These are phyloP conservation scores for Scutellaria minor DNA, from an alignment of 257 asterid species.

Conservation along the genomic window DNA sequence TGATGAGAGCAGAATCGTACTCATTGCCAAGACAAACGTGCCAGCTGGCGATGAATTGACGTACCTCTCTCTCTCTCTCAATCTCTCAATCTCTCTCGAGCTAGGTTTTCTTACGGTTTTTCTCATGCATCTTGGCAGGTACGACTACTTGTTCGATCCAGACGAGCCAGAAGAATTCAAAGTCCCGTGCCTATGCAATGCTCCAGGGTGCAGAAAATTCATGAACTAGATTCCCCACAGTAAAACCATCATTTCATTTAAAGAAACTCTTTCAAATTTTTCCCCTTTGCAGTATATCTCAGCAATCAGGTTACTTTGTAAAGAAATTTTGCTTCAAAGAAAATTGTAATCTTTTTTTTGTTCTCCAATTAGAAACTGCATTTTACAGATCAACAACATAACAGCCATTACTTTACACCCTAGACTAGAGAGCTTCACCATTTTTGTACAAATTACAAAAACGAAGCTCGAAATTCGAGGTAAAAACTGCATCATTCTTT, in stretches of 20 bases:
- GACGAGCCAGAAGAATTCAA: slow-evolving; percentile 86
- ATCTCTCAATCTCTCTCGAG: slow-evolving; percentile 30
- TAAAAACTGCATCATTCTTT: slow-evolving; percentile 26
- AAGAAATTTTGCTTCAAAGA: slow-evolving; percentile 32
- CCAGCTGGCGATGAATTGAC: slow-evolving; percentile 94
- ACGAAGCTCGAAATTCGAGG: slow-evolving; percentile 13
- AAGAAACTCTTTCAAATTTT: slow-evolving; percentile 44
- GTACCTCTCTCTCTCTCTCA: slow-evolving; percentile 47
- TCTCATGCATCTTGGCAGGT: slow-evolving; percentile 59
- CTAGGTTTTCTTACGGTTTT: slow-evolving; percentile 16
- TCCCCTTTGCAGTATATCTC: slow-evolving; percentile 41
- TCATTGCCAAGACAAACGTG: slow-evolving; percentile 85
- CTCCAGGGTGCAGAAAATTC: slow-evolving; percentile 87
- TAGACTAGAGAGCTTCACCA: slow-evolving; percentile 35
- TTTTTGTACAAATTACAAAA: slow-evolving; percentile 34
- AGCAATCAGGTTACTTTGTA: slow-evolving; percentile 42
- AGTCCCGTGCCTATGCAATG: slow-evolving; percentile 91
- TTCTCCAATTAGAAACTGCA: slow-evolving; percentile 1
- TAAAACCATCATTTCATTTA: slow-evolving; percentile 46
- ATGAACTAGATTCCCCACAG: slow-evolving; percentile 67
- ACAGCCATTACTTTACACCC: slow-evolving; percentile 8
- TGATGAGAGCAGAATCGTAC: slow-evolving; percentile 98
- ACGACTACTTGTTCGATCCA: slow-evolving; percentile 91
- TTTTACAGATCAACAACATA: slow-evolving; percentile 22
- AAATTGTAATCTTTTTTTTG: slow-evolving; percentile 35